Evolutionary conservation across 2,329 filamentous ascomycete species (phyloP), one percentile per base, ranked within the genome.

Genomic region (Colletotrichum sp.): DNA sequence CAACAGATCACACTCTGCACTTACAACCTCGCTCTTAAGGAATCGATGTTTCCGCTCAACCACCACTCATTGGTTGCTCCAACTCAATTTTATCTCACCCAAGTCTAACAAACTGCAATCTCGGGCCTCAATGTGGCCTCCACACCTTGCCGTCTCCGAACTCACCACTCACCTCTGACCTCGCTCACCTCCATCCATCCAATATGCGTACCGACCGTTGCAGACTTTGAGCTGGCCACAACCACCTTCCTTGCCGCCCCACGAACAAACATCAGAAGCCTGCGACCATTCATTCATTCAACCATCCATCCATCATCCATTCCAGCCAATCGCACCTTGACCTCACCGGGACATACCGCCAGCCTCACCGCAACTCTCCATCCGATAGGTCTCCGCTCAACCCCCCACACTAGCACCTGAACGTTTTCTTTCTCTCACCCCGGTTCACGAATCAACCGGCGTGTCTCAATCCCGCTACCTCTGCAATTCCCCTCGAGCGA

Each of bases 341-440:
- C 21, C 71, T 76, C 64, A 70, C 69, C 65, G 74, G 74, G 58
- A 74, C 34, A 67, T 76, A 70, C 76, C 71, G 74, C 76, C 69
- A 78, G 76, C 74, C 76, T 78, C 77, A 78, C 77, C 77, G 76
- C 77, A 78, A 76, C 67, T 77, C 69, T 30, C 75, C 26, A 64
- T 74, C 67, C 76, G 59, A 76, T 77, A 78, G 76, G 76, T 74
- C 73, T 75, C 71, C 65, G 66, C 67, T 34, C 72, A 71, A 67
- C 71, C 65, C 73, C 71, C 71, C 64, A 74, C 71, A 64, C 67
- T 64, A 75, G 59, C 73, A 69, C 59, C 36, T 48, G 58, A 52
- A 62, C 56, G 62, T 72, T 73, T 69, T 62, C 61, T 75, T 73
- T 61, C 65, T 75, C 36, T 69, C 63, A 48, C 18, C 64, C 64